Evolutionary conservation across 495 filamentous ascomycete species (phyloP), one percentile per base, ranked within the genome.

Genomic region (Niebla homalea): DNA sequence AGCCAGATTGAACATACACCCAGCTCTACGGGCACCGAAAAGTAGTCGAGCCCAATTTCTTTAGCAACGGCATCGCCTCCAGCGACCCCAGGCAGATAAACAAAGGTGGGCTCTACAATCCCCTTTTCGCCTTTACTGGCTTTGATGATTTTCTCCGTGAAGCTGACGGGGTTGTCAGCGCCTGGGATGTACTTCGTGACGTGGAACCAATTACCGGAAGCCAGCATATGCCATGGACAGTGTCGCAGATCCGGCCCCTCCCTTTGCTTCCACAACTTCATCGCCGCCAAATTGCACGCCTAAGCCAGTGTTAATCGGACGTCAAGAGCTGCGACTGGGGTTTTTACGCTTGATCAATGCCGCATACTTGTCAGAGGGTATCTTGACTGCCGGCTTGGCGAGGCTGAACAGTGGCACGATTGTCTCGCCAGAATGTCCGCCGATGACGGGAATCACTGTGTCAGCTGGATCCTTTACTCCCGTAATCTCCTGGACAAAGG

Each of bases 201-300:
- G n/a, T 51, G n/a, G 50, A 23, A 25, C 43, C 54, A 62, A 56
- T 51, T 66, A 92, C 84, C 89, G 80, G 77, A 80, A 97, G 55
- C 93, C 92, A 58, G 92, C 92, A 64, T 85, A 96, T 49, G 92
- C 92, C 92, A 98, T 98, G 55, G 87, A 94, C 29, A 97, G 79
- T 50, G 92, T 98, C 56, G 92, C 92, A 36, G 89, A 95, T 54
- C 92, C 92, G 62, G 81, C 78, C 59, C 92, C 92, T 51, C 90
- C 86, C 83, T 98, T 98, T 63, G 92, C 92, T 74, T 92, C 80
- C 63, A 97, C 92, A 58, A 98, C 92, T 74, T 98, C 92, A 62
- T 98, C 92, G 68, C 92, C 92, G 62, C 93, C 93, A 59, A 94
- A 97, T 68, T 98, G 92, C 36, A 97, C 89, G 60, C 82, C 82